phyloP scores from a whole-genome alignment of 2,329 filamentous ascomycete genomes.

The Zarea fungicola region DNA sequence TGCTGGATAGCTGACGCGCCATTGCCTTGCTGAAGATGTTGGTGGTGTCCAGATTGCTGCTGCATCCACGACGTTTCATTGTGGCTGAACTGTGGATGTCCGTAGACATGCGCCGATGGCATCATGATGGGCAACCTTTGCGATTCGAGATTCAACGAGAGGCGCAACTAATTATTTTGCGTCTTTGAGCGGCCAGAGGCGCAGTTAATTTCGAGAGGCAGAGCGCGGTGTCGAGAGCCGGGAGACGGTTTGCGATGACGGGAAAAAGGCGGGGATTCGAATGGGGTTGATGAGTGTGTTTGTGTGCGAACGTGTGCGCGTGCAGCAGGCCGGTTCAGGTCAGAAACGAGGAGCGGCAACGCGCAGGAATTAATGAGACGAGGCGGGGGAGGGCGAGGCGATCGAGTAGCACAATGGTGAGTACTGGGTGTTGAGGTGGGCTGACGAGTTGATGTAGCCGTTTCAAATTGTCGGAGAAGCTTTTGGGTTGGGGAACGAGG shows the following conservation, averaged over 20 bases:
- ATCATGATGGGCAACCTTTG: conserved; percentile 43
- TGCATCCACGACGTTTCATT: conserved; percentile 66
- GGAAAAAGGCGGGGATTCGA: too few relatives aligned
- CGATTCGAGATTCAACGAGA: neutral
- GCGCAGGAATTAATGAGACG: too few relatives aligned
- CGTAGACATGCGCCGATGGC: conserved; percentile 59
- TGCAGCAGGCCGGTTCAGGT: too few relatives aligned
- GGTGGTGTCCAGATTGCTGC: conserved; percentile 55
- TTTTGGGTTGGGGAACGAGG: neutral
- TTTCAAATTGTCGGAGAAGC: neutral
- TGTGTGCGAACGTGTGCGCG: too few relatives aligned
- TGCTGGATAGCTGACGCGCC: conserved; percentile 49
- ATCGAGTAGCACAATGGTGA: neutral
- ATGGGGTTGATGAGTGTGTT: too few relatives aligned
- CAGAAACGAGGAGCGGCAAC: too few relatives aligned
- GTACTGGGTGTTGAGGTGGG: neutral
- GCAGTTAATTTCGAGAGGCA: neutral
- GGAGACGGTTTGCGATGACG: too few relatives aligned
- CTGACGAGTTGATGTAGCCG: neutral
- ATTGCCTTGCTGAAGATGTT: conserved; percentile 48
- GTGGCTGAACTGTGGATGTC: conserved; percentile 61
- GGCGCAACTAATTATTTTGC: neutral
- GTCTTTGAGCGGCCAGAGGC: neutral
- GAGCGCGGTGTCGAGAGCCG: too few relatives aligned
- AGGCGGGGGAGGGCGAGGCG: too few relatives aligned